Evolutionary conservation across 495 filamentous ascomycete species (phyloP), one percentile per base, ranked within the genome.

Genomic region (Poronia punctata): DNA sequence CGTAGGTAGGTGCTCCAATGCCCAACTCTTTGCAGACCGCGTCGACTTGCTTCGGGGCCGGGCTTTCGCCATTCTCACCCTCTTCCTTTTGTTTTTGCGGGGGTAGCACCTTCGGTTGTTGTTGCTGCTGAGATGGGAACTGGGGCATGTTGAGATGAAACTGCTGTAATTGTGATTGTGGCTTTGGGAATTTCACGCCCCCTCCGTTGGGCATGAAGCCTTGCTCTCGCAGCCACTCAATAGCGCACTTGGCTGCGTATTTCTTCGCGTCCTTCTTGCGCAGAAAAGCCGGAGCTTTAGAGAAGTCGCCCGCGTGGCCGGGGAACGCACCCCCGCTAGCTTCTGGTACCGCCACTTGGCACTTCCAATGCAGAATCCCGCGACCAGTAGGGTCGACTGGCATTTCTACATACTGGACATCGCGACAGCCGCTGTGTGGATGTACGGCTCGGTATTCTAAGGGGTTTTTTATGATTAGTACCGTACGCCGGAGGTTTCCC

Each of bases 211-310:
- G 39, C 46, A 66, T 59, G 33, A 50, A 40, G 7, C 44, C 40
- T 5, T 57, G 35, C 3, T 18, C 35, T 39, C 51, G 53, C 2
- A 70, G 61, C 60, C 58, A 68, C 19, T 64, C 52, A 24, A 63
- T 22, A 40, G 62, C 62, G 39, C 55, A 67, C 32, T 59, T 66
- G 22, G 65, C 65, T 1, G 68, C 68, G 43, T 68, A 70, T 31
- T 55, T 46, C 43, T 65, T 69, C 18, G 68, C 66, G 26, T 67
- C 60, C 47, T 65, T 70, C 48, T 69, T 70, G 18, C 48, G 50
- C 17, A 45, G 21, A 36, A 68, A 70, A 3, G 31, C 35, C 1
- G 56, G 52, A 29, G 53, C 27, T 30, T 35, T 15, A 10, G 49
- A 29, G n/a, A 49, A 39, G 11, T 54, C 58, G 22, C 36, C 46